Conservation (phyloP, 1,284 basidiomycete species). For the Pulchroboletus neoregius region DNA sequence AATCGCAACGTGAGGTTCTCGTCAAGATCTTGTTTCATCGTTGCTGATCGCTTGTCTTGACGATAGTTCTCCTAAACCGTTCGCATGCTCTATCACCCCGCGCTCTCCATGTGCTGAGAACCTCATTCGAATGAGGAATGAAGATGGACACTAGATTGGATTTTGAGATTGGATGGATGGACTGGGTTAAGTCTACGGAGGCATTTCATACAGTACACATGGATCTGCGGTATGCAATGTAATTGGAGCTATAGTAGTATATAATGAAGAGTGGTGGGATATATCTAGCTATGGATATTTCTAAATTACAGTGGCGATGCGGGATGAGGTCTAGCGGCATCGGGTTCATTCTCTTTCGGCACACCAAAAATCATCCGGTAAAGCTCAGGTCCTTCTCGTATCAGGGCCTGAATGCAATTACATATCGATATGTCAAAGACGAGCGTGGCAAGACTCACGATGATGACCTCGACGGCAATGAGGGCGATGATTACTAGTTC, state of each 20-base stretch:
- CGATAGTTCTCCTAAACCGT: conserved; percentile 23
- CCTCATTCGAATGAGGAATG: conserved; percentile 14
- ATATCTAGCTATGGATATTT: background rate
- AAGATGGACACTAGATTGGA: background rate
- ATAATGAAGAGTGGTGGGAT: conserved; percentile 10
- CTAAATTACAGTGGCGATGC: conserved; percentile 1
- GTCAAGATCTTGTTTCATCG: background rate
- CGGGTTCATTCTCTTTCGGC: conserved; percentile 12
- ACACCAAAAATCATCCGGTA: conserved; percentile 28
- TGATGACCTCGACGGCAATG: conserved; percentile 86
- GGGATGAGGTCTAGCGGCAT: conserved; percentile 3
- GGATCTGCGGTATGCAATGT: conserved; percentile 3
- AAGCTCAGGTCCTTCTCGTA: conserved; percentile 33
- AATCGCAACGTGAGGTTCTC: conserved; percentile 15
- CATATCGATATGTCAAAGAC: conserved; percentile 33
- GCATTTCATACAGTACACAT: background rate
- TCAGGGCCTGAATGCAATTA: conserved; percentile 40
- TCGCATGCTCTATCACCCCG: conserved; percentile 21
- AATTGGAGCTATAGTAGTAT: conserved; percentile 3
- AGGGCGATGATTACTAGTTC: conserved; percentile 88
- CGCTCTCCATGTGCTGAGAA: conserved; percentile 16
- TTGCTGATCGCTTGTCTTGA: conserved; percentile 7
- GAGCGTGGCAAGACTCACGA: conserved; percentile 49
- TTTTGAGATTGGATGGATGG: background rate
- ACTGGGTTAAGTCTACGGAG: background rate